A percentile compares a stretch with the other conserved stretches of the same genome.
phyloP scores from a whole-genome alignment of 108 stramenopile genomes.

The Fragilaria crotonensis region DNA sequence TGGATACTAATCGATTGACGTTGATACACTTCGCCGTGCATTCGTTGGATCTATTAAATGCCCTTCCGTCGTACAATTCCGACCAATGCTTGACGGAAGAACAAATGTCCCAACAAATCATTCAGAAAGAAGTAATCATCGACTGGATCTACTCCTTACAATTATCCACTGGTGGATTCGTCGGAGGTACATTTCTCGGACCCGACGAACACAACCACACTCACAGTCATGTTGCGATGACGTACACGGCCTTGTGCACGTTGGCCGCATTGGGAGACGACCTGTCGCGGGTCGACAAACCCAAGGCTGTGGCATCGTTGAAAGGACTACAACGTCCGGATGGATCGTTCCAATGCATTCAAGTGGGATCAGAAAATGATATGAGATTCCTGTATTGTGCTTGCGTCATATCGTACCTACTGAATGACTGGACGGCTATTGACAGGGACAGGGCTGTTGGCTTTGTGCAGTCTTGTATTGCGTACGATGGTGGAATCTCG shows the following conservation, averaged over 20 bases:
- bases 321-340: slow-evolving; percentile 12
- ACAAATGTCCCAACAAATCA: slow-evolving; percentile 1
- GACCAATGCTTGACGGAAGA: slow-evolving; percentile 14
- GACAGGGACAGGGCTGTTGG: slow-evolving; percentile 21
- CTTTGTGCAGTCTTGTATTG: slow-evolving; percentile 43
- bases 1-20: slow-evolving; percentile 74
- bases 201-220: slow-evolving; percentile 24
- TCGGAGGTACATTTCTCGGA: slow-evolving; percentile 50
- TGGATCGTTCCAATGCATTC: slow-evolving; percentile 30
- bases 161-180: slow-evolving; percentile 43
- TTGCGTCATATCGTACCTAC: slow-evolving; percentile 51
- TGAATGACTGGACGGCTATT: slow-evolving; percentile 36
- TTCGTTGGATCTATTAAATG: slow-evolving; percentile 51
- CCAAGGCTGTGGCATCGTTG: slow-evolving; percentile 6
- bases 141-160: slow-evolving; percentile 56
- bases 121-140: slow-evolving; percentile 35
- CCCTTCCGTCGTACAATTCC: slow-evolving; percentile 4
- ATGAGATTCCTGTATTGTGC: slow-evolving; percentile 88
- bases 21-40: slow-evolving; percentile 68
- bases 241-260: slow-evolving; percentile 72
- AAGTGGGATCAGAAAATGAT: slow-evolving; percentile 57
- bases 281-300: slow-evolving; percentile 42
- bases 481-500: slow-evolving; percentile 67
- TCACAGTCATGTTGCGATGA: slow-evolving; percentile 75
- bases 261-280: slow-evolving; percentile 62